Percentiles rank a stretch among this genome's conserved stretches.
phyloP scores from a whole-genome alignment of 2,329 filamentous ascomycete species.

The Sporothrix euskadiensis region DNA sequence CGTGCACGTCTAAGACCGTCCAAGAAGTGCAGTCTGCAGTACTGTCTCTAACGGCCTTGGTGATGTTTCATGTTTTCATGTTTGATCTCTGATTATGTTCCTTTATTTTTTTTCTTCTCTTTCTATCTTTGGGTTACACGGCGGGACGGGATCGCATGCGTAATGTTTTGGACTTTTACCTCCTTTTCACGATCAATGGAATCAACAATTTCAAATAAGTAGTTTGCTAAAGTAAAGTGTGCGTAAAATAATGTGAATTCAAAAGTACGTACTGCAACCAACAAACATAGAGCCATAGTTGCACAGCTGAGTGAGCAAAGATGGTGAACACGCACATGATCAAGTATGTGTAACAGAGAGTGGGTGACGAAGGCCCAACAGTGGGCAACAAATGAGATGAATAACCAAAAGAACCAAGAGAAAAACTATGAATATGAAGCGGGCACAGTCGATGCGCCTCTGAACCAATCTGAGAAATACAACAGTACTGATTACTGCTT shows the following conservation, averaged over 20 bases:
- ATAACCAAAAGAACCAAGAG: neutral
- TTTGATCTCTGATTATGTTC: constrained; percentile 1
- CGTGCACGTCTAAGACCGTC: constrained; percentile 32
- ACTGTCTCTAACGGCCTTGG: neutral
- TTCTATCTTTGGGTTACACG: neutral
- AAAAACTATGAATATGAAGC: neutral
- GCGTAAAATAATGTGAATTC: neutral
- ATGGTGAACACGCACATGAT: neutral
- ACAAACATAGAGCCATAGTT: neutral
- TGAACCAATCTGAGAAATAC: neutral
- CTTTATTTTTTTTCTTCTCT: neutral
- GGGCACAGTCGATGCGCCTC: neutral
- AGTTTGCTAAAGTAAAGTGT: neutral
- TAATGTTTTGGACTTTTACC: neutral
- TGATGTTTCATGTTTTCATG: constrained; percentile 2
- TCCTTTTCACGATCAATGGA: neutral
- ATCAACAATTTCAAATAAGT: neutral
- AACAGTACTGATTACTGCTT: neutral
- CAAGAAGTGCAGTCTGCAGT: neutral
- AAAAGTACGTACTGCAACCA: neutral
- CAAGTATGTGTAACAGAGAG: too few relatives aligned
- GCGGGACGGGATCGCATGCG: neutral
- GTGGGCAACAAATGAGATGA: neutral
- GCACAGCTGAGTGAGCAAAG: neutral
- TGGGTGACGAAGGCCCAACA: neutral